Conservation (phyloP, 441 rosid species). For the Euphorbia schlechtendalii region DNA sequence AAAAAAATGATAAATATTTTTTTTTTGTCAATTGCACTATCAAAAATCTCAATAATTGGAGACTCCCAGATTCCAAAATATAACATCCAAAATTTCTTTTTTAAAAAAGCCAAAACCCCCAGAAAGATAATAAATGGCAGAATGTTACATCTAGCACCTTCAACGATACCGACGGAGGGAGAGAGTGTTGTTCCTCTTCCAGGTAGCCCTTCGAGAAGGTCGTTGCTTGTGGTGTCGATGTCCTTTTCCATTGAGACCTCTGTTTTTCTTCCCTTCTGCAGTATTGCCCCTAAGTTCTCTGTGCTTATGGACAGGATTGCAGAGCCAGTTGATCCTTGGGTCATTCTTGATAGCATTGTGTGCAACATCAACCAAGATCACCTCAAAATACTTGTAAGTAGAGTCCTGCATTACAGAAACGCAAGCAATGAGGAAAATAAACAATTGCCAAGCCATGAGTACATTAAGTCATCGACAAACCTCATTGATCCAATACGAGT, state of each 20-base stretch:
- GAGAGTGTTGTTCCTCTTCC: conserved; percentile 76
- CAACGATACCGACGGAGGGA: conserved; percentile 75
- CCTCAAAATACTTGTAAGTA: conserved; percentile 79
- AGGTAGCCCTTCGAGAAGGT: conserved; percentile 84
- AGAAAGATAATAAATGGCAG: conserved; percentile 12
- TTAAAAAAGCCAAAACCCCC: conserved; percentile 15
- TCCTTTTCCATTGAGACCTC: conserved; percentile 86
- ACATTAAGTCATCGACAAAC: conserved; percentile 20
- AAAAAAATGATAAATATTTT: too few relatives aligned
- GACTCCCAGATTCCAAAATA: conserved; percentile 8
- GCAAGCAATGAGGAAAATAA: conserved; percentile 9
- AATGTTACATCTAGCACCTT: conserved; percentile 16
- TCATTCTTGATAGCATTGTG: conserved; percentile 78
- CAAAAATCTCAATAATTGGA: conserved; percentile 10
- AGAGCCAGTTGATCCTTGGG: conserved; percentile 89
- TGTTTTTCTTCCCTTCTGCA: conserved; percentile 80
- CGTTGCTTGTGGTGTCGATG: conserved; percentile 71
- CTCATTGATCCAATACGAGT: conserved; percentile 98
- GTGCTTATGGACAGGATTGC: conserved; percentile 86
- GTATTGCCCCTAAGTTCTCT: conserved; percentile 86
- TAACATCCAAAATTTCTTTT: conserved; percentile 21
- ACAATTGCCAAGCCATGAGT: too few relatives aligned
- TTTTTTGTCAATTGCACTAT: too few relatives aligned
- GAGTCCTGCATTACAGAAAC: conserved; percentile 44
- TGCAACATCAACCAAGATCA: conserved; percentile 71